Evolutionary conservation across 768 basidiomycete species (phyloP), one percentile per base, ranked within the genome.

Genomic region (Boletus patriciae): DNA sequence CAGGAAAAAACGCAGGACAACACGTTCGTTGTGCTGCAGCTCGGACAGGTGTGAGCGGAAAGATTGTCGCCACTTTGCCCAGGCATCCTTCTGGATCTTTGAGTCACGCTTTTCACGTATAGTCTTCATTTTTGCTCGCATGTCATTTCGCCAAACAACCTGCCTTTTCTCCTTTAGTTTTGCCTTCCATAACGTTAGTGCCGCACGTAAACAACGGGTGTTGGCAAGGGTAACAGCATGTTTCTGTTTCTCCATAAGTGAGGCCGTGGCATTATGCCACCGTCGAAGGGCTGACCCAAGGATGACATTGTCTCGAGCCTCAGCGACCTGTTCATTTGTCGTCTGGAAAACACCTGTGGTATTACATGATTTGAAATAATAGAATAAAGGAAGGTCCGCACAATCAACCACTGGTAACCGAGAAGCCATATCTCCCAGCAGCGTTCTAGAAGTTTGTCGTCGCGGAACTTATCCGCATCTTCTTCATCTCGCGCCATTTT

Each of bases 341-440:
- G 81, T 84, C 92, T 94, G 61, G 46, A 54, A 57, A 31, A 50
- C 34, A 51, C 27, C 31, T 34, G 40, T 43, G 41, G 52, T 34
- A 50, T 63, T 56, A 60, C 49, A 44, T 51, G 59, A 56, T 48
- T 50, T 56, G 63, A 52, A 59, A 50, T 47, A 37, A 59, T 41
- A 49, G 31, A 63, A 46, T 50, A 57, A 53, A 46, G 42, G 47
- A 55, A 55, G 38, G 55, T 41, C 76, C 90, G 57, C 73, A 92
- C 92, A 58, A 78, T 72, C 62, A 90, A 83, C 90, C 92, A 92
- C 44, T 81, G 71, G 62, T 81, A 81, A 3, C 85, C 84, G 64
- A 83, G 81, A 45, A 75, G 77, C 92, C 92, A 94, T 56, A 86
- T 81, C 46, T 85, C 81, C 83, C 85, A 89, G 64, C 83, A 92